These are phyloP conservation scores for Meyerozyma athensensis DNA, from an alignment of 1,139 yeast species.

Conservation along the genomic window DNA sequence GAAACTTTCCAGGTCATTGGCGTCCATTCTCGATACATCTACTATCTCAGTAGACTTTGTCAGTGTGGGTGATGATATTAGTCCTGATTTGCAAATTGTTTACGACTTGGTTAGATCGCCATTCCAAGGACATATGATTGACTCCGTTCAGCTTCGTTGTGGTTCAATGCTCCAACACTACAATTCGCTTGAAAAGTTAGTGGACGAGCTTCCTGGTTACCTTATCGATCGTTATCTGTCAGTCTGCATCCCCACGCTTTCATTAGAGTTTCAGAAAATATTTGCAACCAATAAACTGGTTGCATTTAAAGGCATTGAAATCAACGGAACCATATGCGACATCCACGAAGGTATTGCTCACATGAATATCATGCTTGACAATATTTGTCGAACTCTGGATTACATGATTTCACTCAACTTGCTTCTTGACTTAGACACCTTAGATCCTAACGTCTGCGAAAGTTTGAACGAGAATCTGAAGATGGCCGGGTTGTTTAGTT, in stretches of 20 bases:
- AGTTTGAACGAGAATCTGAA: background rate
- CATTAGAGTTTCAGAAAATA: conserved; percentile 18
- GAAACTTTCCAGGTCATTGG: conserved; percentile 5
- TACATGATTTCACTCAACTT: background rate
- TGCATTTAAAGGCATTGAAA: conserved; percentile 19
- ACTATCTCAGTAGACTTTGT: conserved; percentile 22
- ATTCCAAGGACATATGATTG: conserved; percentile 6
- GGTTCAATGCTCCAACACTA: conserved; percentile 21
- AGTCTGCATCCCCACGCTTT: conserved; percentile 18
- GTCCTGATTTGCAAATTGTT: conserved; percentile 17
- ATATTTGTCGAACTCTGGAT: background rate
- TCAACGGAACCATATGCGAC: conserved; percentile 17
- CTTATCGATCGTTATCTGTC: conserved; percentile 14
- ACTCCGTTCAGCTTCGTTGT: conserved; percentile 12
- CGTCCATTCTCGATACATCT: conserved; percentile 11
- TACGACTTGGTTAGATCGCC: conserved; percentile 10
- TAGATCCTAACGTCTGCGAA: conserved; percentile 3
- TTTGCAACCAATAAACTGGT: conserved; percentile 18
- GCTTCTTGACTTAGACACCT: background rate
- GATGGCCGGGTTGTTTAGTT: background rate
- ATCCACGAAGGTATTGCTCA: conserved; percentile 1
- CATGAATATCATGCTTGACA: conserved; percentile 2
- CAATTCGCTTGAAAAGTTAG: conserved; percentile 16
- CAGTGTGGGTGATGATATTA: conserved; percentile 20
- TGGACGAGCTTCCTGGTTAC: conserved; percentile 13